Percentiles rank a stretch among this genome's conserved stretches.
Conservation (phyloP, 495 filamentous ascomycete species). For the Letharia lupina region DNA sequence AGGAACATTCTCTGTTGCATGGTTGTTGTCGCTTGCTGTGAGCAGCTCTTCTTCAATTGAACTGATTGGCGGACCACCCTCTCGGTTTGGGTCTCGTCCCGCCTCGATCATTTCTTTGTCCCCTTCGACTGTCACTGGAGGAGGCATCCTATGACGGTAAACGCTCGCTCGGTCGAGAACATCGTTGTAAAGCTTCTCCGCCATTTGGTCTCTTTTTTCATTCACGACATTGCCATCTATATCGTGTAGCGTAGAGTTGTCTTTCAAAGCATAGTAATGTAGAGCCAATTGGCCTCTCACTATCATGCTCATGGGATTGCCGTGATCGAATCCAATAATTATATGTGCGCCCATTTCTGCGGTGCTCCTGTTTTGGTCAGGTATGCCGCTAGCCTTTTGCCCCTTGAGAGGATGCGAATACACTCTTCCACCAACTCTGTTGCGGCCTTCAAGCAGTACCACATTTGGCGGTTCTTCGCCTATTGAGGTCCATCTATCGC, state of each 20-base stretch:
- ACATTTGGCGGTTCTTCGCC: conserved; percentile 64
- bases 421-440: conserved; percentile 84
- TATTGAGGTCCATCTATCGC: conserved; percentile 48
- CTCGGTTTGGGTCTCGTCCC: conserved; percentile 70
- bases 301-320: conserved; percentile 85
- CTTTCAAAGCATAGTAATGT: conserved; percentile 71
- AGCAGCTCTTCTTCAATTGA: conserved; percentile 37
- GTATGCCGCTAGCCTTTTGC: conserved; percentile 41
- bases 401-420: conserved; percentile 80
- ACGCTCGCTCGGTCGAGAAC: conserved; percentile 81
- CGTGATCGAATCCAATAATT: conserved; percentile 90
- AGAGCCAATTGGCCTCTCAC: conserved; percentile 86
- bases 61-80: conserved; percentile 42
- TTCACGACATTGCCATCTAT: conserved; percentile 74
- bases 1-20: conserved; percentile 45
- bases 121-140: conserved; percentile 67
- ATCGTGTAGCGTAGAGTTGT: conserved; percentile 87
- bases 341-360: conserved; percentile 97
- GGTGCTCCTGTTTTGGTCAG: conserved; percentile 53
- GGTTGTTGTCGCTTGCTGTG: conserved; percentile 18
- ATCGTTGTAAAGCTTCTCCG: conserved; percentile 88
- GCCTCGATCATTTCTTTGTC: conserved; percentile 75
- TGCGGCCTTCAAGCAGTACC: conserved; percentile 77
- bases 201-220: conserved; percentile 67
- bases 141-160: conserved; percentile 68